These are phyloP conservation scores for Fomitopsis schrenkii DNA, from an alignment of 1,284 basidiomycete genomes.

Conservation along the genomic window DNA sequence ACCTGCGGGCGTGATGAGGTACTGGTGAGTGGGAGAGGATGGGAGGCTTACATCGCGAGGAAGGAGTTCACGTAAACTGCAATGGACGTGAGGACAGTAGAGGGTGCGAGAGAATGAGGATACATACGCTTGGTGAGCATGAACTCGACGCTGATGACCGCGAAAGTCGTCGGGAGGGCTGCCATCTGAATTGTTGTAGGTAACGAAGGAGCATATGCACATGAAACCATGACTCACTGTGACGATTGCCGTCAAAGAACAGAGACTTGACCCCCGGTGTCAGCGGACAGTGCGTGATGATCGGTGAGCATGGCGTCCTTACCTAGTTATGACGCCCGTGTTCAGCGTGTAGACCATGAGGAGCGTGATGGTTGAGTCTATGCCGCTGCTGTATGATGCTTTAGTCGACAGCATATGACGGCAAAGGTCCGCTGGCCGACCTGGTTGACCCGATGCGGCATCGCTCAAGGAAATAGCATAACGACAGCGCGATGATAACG, in stretches of 20 bases:
- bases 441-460: constrained; percentile 15
- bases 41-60: constrained; percentile 21
- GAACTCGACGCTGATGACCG: constrained; percentile 25
- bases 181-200: constrained; percentile 15
- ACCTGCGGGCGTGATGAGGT: not conserved
- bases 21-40: not conserved
- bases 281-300: not conserved
- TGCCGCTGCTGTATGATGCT: constrained; percentile 6
- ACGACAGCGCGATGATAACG: constrained; percentile 15
- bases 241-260: constrained; percentile 20
- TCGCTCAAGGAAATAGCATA: constrained; percentile 18
- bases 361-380: constrained; percentile 14
- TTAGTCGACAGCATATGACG: not conserved
- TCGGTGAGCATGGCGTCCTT: not conserved
- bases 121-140: constrained; percentile 24
- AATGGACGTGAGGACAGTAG: not conserved
- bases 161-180: constrained; percentile 20
- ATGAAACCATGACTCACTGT: constrained; percentile 10
- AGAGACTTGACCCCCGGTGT: constrained; percentile 12
- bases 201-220: not conserved
- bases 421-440: constrained; percentile 4
- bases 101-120: no score
- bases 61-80: constrained; percentile 29
- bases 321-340: constrained; percentile 21
- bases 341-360: constrained; percentile 21